Base-by-base conservation (phyloP, 169 alveolate genomes). In the Theileria sp. region DNA sequence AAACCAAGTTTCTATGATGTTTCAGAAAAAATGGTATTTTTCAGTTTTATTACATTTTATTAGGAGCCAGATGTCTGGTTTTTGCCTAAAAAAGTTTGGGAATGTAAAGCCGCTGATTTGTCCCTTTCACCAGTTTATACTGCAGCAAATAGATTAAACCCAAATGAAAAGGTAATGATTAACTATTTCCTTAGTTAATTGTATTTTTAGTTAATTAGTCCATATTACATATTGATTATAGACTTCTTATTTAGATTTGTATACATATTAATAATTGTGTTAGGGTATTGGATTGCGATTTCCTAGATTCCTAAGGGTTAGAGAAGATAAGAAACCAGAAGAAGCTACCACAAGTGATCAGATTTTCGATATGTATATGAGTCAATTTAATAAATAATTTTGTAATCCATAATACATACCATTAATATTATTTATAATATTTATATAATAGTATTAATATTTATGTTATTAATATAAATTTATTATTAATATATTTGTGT, bases 271-370 rank as follows among this genome's bases (percentile, higher is more conserved):
- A 19, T 54, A 54, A n/a, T 54, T 17, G 36, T 32, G 36, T 19
- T 94, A 94, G 87, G 99, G 99, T 2, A 96, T 98, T 25, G 98
- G 98, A 30, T 79, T 98, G 76, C 93, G 99, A 54, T 98, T 98
- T 76, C 99, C 99, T 0, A 93, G 99, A 62, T 96, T 98, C 90
- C 86, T 97, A 12, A 94, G 99, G 65, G 87, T 94, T 44, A 92
- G 99, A 82, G 98, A 96, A 28, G 99, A 98, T 92, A 98, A 97
- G 90, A 86, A 89, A 28, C 96, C 98, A 0, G 95, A 88, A 26
- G 98, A 97, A 58, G 97, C 98, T 50, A 96, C 99, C 4, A 91
- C 96, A 23, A 85, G 95, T 34, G 94, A 92, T 23, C 97, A 95
- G 80, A 95, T 97, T 21, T 81, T 87, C 21, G 97, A 93, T 23